Evolutionary conservation across 2,329 filamentous ascomycete species (phyloP), one percentile per base, ranked within the genome.

Genomic region (Sphaerulina populicola): DNA sequence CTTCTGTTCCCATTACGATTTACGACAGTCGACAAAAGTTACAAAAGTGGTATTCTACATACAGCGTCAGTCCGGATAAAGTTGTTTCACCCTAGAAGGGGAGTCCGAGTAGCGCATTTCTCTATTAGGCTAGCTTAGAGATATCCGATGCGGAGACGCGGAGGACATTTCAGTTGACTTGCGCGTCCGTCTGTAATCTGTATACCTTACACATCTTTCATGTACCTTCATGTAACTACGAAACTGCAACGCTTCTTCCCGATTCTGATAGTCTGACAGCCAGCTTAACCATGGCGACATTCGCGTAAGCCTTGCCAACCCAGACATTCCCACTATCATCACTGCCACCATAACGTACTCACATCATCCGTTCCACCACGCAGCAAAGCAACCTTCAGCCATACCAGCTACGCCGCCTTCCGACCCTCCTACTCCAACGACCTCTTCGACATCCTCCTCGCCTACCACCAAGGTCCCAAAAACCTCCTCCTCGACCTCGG

Each of bases 351-450:
- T 36, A 42, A 14, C 41, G 6, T 23, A 29, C 38, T 8, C 21
- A 40, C 56, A 38, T 11, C 12, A 27, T 30, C 1, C 3, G 6
- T 27, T 27, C 23, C 23, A 27, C 23, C 2, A 27, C 6, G 4
- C 36, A 82, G 77, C 46, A 78, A 77, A 64, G 64, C 75, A 36
- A 73, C 73, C 9, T 82, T 81, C 66, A 77, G 75, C 21, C 74
- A 77, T 11, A 72, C 74, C 39, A 72, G 73, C 14, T 85, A 84
- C 60, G 79, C 80, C 35, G 71, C 77, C 21, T 78, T 81, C 62
- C 74, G 81, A 12, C 80, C 81, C 12, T 69, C 71, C 23, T 85
- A 83, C 62, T 79, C 80, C 6, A 62, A 71, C 7, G 69, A 68
- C 15, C 69, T 84, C 29, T 82, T 77, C 66, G 70, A 72, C 46